Evolutionary conservation across 2,329 filamentous ascomycete species (phyloP).

Genomic region (Sporothrix schenckii): DNA sequence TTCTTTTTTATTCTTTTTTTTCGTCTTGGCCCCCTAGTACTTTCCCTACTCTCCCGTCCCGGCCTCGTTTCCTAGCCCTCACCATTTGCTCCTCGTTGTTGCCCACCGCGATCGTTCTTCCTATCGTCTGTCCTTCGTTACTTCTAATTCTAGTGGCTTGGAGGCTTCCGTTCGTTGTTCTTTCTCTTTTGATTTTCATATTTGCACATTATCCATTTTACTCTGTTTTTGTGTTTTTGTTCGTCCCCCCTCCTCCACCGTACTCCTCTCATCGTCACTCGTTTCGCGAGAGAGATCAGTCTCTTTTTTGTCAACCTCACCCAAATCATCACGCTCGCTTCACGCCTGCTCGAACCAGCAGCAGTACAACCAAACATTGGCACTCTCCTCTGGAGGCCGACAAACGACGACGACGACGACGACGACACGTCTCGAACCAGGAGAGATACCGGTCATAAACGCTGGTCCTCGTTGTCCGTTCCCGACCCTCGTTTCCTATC

Average conservation of each 20-base stretch:
- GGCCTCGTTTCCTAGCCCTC: neutral
- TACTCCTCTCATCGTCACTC: slow-evolving; percentile 27
- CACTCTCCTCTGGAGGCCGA: neutral
- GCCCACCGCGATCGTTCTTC: slow-evolving; percentile 8
- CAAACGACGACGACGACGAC: slow-evolving; percentile 13
- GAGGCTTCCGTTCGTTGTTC: slow-evolving; percentile 21
- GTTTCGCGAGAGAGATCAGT: slow-evolving; percentile 27
- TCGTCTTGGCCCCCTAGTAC: neutral
- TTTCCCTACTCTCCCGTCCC: neutral
- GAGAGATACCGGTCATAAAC: neutral
- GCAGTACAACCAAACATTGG: slow-evolving; percentile 22
- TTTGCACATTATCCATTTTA: slow-evolving; percentile 7
- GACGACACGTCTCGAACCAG: neutral
- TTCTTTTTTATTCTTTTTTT: neutral
- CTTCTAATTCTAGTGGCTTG: slow-evolving; percentile 18
- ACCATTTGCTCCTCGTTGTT: neutral
- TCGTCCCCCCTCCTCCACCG: neutral
- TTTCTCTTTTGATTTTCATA: slow-evolving; percentile 16
- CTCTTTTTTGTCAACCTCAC: slow-evolving; percentile 11
- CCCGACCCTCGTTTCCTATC: neutral
- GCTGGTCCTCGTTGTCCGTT: neutral
- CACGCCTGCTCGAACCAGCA: slow-evolving; percentile 2
- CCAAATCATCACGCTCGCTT: slow-evolving; percentile 24
- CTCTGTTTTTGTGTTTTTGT: slow-evolving; percentile 6
- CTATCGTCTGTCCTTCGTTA: slow-evolving; percentile 17